These are phyloP conservation scores for Podospora tetraspora DNA, from an alignment of 495 filamentous ascomycete genomes.

Conservation along the genomic window DNA sequence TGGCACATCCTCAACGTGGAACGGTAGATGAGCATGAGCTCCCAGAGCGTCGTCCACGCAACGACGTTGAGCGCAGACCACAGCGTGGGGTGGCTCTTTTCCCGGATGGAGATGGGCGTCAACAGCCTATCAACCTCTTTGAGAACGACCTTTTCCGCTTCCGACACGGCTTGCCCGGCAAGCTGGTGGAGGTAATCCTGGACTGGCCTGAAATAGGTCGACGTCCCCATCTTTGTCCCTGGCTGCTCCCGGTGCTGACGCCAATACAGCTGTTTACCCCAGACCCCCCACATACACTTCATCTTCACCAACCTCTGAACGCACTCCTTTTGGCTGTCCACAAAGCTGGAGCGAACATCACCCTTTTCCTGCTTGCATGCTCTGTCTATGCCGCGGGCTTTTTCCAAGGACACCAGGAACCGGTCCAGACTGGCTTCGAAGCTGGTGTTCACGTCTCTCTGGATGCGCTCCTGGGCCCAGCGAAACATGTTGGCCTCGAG, in stretches of 20 bases:
- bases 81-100: constrained; percentile 1
- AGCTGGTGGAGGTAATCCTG: constrained; percentile 16
- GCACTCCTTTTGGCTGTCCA: constrained; percentile 2
- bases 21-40: constrained; percentile 26
- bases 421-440: constrained; percentile 21
- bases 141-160: constrained; percentile 18
- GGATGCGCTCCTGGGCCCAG: constrained; percentile 17
- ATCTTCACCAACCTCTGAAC: constrained; percentile 19
- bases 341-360: background rate
- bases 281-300: constrained; percentile 25
- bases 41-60: constrained; percentile 25
- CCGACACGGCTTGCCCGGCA: constrained; percentile 21
- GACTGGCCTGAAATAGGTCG: constrained; percentile 1
- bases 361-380: background rate
- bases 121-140: constrained; percentile 14
- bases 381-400: background rate
- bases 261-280: constrained; percentile 18
- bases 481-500: background rate
- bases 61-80: constrained; percentile 6
- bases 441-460: background rate
- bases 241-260: background rate
- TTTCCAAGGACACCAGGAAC: constrained; percentile 16
- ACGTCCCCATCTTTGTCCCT: background rate
- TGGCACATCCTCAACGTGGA: constrained; percentile 13
- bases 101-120: background rate